Percentiles rank a stretch among this genome's conserved stretches.
Evolutionary conservation across 768 basidiomycete genomes (phyloP).

Genomic region (Boletus pseudo-olivaceus): DNA sequence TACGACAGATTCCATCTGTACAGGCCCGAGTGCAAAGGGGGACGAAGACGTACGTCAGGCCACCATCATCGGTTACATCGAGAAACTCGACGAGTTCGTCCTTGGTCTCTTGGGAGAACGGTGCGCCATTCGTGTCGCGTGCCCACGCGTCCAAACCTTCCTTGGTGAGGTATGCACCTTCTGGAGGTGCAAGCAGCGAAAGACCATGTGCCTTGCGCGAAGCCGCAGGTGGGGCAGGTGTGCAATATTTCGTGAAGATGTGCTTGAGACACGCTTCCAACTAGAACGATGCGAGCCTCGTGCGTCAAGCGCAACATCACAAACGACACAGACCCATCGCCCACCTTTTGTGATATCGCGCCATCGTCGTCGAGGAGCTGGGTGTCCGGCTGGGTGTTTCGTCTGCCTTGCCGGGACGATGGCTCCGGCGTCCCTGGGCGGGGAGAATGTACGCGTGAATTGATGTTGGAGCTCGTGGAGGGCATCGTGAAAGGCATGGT

Average conservation of each 20-base stretch:
- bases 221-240: constrained; percentile 33
- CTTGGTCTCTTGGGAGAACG: constrained; percentile 75
- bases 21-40: background rate
- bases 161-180: constrained; percentile 53
- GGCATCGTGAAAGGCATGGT: constrained; percentile 16
- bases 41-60: constrained; percentile 57
- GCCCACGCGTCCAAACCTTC: constrained; percentile 75
- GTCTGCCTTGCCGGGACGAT: constrained; percentile 54
- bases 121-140: constrained; percentile 74
- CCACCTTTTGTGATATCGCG: constrained; percentile 59
- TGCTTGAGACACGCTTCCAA: constrained; percentile 68
- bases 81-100: constrained; percentile 74
- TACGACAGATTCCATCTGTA: background rate
- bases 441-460: constrained; percentile 40
- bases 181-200: constrained; percentile 42
- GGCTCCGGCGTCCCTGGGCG: constrained; percentile 63
- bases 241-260: constrained; percentile 78
- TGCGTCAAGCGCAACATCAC: background rate
- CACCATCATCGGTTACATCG: constrained; percentile 67
- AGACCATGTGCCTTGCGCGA: constrained; percentile 20
- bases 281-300: constrained; percentile 32
- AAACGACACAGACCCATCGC: constrained; percentile 5
- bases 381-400: constrained; percentile 48
- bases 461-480: background rate
- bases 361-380: constrained; percentile 71